Evolutionary conservation across 2,329 filamentous ascomycete species (phyloP).

Genomic region (Talaromyces rugulosus): DNA sequence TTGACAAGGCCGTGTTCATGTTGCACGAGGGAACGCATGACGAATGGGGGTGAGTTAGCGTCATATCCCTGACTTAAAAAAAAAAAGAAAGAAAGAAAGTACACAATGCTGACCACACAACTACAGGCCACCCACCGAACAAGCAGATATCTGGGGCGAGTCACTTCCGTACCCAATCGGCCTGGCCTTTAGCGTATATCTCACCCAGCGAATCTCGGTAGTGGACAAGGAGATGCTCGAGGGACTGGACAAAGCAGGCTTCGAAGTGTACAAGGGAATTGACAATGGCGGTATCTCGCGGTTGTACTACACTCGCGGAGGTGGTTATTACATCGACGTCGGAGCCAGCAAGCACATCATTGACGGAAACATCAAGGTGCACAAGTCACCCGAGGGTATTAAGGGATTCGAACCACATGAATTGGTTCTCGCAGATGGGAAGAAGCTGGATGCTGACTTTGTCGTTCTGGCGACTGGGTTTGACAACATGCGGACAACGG

Average conservation of each 20-base stretch:
- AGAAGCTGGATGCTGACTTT: constrained; percentile 56
- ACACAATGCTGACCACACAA: neutral
- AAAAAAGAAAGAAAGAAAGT: neutral
- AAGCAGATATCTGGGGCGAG: constrained; percentile 48
- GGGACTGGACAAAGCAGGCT: constrained; percentile 45
- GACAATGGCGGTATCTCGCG: constrained; percentile 40
- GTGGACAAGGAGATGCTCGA: constrained; percentile 43
- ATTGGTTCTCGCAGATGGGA: constrained; percentile 51
- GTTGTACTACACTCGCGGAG: constrained; percentile 46
- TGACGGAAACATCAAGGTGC: constrained; percentile 58
- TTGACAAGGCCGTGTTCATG: constrained; percentile 43
- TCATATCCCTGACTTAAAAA: neutral
- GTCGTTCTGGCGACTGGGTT: constrained; percentile 63
- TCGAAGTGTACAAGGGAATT: constrained; percentile 37
- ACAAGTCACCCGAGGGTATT: constrained; percentile 54
- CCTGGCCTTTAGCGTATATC: constrained; percentile 41
- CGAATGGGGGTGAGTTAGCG: constrained; percentile 24
- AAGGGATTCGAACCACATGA: constrained; percentile 45
- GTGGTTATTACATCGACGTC: constrained; percentile 59
- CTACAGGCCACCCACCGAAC: constrained; percentile 45
- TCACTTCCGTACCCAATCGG: constrained; percentile 46
- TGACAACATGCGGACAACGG: constrained; percentile 63
- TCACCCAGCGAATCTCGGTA: constrained; percentile 38
- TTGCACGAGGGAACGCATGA: constrained; percentile 44
- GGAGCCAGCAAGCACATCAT: constrained; percentile 52